Percentiles rank a stretch among this genome's conserved stretches.
Evolutionary conservation across 108 stramenopile genomes (phyloP).

Genomic region (Epithemia pelagica): DNA sequence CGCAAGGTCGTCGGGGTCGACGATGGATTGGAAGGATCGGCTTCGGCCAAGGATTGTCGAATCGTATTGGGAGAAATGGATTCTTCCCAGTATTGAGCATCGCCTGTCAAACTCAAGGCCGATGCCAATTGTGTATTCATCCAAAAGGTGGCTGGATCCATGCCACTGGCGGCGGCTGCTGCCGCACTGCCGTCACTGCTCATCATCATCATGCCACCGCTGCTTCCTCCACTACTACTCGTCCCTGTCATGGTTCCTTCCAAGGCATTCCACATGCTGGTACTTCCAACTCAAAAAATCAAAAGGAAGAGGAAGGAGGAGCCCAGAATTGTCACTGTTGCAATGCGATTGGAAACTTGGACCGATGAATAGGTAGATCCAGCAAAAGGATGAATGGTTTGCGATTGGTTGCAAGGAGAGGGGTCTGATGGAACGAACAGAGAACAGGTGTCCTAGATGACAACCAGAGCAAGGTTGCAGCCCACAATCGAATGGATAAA

Average conservation of each 20-base stretch:
- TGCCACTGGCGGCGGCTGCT: neutral
- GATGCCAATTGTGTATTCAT: conserved; percentile 52
- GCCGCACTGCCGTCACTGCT: neutral
- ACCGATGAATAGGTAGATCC: too few species aligned
- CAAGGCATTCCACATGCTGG: conserved; percentile 6
- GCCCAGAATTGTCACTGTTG: too few species aligned
- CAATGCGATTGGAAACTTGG: too few species aligned
- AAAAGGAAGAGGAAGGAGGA: too few species aligned
- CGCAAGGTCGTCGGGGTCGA: conserved; percentile 70
- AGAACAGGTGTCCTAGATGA: too few species aligned
- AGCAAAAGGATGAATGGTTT: too few species aligned
- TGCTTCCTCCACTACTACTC: neutral
- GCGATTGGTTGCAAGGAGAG: too few species aligned
- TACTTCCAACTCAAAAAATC: too few species aligned
- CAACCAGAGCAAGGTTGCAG: too few species aligned
- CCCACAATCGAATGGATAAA: too few species aligned
- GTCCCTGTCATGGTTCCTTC: too few species aligned
- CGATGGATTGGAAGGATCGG: conserved; percentile 68
- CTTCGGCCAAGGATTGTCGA: conserved; percentile 49
- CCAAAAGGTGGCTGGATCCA: conserved; percentile 36
- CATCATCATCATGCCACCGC: neutral
- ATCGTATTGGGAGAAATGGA: conserved; percentile 87
- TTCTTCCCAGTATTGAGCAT: conserved; percentile 98
- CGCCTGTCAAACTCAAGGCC: conserved; percentile 65
- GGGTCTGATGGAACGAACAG: too few species aligned